These are phyloP conservation scores for Cetradonia linearis DNA, from an alignment of 495 filamentous ascomycete species.

Conservation along the genomic window DNA sequence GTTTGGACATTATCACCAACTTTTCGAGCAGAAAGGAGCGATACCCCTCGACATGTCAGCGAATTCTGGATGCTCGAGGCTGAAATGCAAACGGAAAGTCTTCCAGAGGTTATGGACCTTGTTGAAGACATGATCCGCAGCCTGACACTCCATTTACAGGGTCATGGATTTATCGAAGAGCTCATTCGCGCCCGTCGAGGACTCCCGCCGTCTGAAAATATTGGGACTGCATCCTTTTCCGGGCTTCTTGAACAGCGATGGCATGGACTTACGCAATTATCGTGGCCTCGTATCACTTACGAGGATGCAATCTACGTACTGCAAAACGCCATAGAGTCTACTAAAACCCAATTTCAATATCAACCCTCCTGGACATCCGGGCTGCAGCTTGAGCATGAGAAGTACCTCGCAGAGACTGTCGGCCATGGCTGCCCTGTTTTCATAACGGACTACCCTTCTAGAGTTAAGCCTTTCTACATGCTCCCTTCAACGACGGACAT, in stretches of 20 bases:
- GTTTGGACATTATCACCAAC: constrained; percentile 93
- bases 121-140: constrained; percentile 67
- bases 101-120: constrained; percentile 61
- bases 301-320: constrained; percentile 62
- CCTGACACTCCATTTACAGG: constrained; percentile 45
- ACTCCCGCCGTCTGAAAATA: constrained; percentile 26
- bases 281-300: constrained; percentile 83
- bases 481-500: constrained; percentile 37
- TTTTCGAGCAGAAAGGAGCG: constrained; percentile 89
- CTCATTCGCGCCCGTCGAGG: constrained; percentile 37
- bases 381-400: constrained; percentile 87
- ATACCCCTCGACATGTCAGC: constrained; percentile 87
- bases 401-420: constrained; percentile 64
- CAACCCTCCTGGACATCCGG: constrained; percentile 60
- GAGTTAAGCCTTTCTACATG: constrained; percentile 97
- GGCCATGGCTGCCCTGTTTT: constrained; percentile 70
- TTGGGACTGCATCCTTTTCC: constrained; percentile 23
- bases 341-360: constrained; percentile 49
- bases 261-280: constrained; percentile 48
- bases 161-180: constrained; percentile 52
- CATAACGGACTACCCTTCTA: constrained; percentile 80
- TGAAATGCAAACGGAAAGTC: constrained; percentile 66
- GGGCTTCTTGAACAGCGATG: constrained; percentile 53
- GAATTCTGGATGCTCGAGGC: constrained; percentile 99
- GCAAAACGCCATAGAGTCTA: constrained; percentile 43